Conservation (phyloP, 352 stramenopile genomes). For the Pythium folliculosum region DNA sequence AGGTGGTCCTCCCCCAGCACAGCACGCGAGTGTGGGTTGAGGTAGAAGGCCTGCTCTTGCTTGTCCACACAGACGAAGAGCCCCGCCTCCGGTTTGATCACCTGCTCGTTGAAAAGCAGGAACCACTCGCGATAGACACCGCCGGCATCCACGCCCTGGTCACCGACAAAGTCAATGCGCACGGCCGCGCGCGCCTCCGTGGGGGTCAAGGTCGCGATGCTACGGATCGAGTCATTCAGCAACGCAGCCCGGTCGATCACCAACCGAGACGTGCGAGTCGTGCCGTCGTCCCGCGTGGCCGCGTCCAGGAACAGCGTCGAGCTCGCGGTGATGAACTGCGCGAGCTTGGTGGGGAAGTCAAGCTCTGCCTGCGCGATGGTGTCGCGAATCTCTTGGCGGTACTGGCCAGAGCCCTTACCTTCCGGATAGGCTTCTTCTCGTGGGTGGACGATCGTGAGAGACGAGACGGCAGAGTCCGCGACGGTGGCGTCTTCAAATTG, state of each 20-base stretch:
- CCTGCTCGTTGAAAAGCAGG: conserved; percentile 50
- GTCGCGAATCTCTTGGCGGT: conserved; percentile 10
- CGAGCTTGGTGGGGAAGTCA: conserved; percentile 24
- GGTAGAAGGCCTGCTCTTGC: conserved; percentile 50
- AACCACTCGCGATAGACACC: conserved; percentile 80
- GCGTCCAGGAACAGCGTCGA: conserved; percentile 11
- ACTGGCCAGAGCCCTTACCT: background rate
- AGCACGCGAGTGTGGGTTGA: conserved; percentile 44
- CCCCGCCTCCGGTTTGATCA: conserved; percentile 36
- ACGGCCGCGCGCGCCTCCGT: conserved; percentile 2
- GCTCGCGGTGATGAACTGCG: conserved; percentile 15
- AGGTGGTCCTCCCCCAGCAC: conserved; percentile 35
- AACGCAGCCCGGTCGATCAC: background rate
- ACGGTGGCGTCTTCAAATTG: background rate
- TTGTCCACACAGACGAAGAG: conserved; percentile 48
- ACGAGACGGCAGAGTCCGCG: conserved; percentile 1
- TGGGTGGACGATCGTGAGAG: background rate
- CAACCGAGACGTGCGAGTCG: background rate
- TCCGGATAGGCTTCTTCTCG: background rate
- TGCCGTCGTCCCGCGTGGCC: background rate
- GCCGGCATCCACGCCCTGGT: conserved; percentile 64
- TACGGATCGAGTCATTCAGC: conserved; percentile 1
- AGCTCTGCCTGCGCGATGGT: conserved; percentile 1
- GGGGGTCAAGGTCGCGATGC: background rate
- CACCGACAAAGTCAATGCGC: conserved; percentile 67